Base-by-base conservation (phyloP, 331 rosid species). In the Malus hybrid region DNA sequence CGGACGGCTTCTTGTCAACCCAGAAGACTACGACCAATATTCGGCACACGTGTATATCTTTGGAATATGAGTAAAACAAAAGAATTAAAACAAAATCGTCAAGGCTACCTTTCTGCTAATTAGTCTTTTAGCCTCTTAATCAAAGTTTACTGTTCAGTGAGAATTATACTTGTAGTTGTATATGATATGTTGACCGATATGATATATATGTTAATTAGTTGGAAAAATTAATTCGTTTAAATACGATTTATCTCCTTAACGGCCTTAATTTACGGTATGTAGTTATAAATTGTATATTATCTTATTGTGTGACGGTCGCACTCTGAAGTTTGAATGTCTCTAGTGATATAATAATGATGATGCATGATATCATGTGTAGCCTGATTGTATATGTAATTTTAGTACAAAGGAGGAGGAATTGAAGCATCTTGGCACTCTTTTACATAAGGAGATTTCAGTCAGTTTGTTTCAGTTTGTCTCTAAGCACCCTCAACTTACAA, bases 401-500 rank as follows among this genome's bases (percentile, higher is more conserved):
- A 50, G 61, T 46, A 57, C 70, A 75, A 14, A 12, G 31, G 68
- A 31, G 67, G 57, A 29, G 69, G 54, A 71, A 72, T 60, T 39
- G 64, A 75, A 79, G 66, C 70, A 57, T 69, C 72, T 71, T 75
- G 67, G 59, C 65, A 73, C 80, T 46, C 79, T 79, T 77, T 62
- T 84, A 64, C 76, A 79, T 39, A 80, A 48, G 77, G 78, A 85
- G 87, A 83, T 85, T 77, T 89, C 87, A 86, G 93, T 88, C 89
- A 88, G 86, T 84, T 83, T 70, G 77, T 80, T 82, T 77, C 85
- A 78, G 81, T 87, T 78, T 71, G 78, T 85, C 68, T 82, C 80
- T 60, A 70, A 62, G 67, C 78, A 62, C 48, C 80, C 67, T 72
- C 48, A 55, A 15, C 67, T 44, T 36, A 69, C 77, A 74, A 60